A percentile compares a stretch with the other conserved stretches of the same genome.
Conservation (phyloP, 148 eudicot species). For the Vaccinium darrowii region DNA sequence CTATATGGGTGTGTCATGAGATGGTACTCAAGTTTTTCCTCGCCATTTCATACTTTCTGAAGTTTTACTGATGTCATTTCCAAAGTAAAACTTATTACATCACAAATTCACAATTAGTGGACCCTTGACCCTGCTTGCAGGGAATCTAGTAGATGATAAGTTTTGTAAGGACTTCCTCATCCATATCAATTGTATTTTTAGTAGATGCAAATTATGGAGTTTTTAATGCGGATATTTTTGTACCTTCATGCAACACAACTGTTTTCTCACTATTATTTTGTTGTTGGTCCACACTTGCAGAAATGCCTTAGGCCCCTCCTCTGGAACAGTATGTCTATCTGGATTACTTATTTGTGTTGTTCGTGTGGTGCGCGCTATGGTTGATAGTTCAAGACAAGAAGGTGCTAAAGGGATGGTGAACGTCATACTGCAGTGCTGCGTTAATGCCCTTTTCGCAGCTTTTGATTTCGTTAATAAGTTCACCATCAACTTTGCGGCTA, state of each 20-base stretch:
- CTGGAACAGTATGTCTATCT: constrained; percentile 90
- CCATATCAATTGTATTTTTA: neutral
- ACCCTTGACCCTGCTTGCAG: neutral
- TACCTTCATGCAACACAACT: neutral
- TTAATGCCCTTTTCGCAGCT: constrained; percentile 51
- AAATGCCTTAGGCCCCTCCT: constrained; percentile 95
- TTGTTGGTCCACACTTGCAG: constrained; percentile 35
- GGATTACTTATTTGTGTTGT: constrained; percentile 68
- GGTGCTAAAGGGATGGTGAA: constrained; percentile 65
- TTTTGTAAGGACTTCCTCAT: neutral
- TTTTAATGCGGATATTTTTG: constrained; percentile 1
- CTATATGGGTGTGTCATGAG: neutral
- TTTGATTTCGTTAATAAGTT: constrained; percentile 87
- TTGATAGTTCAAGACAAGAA: constrained; percentile 83
- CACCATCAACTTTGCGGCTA: constrained; percentile 89
- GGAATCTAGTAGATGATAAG: neutral
- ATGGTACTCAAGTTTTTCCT: neutral
- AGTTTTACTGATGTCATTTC: neutral
- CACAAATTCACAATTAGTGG: neutral
- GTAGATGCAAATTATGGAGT: neutral
- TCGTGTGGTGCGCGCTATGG: constrained; percentile 74
- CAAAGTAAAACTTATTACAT: neutral
- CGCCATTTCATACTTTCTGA: neutral
- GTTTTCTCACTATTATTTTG: neutral
- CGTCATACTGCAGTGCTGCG: constrained; percentile 68